Conservation (phyloP, 2,329 filamentous ascomycete genomes). For the Calonectria pteridis region DNA sequence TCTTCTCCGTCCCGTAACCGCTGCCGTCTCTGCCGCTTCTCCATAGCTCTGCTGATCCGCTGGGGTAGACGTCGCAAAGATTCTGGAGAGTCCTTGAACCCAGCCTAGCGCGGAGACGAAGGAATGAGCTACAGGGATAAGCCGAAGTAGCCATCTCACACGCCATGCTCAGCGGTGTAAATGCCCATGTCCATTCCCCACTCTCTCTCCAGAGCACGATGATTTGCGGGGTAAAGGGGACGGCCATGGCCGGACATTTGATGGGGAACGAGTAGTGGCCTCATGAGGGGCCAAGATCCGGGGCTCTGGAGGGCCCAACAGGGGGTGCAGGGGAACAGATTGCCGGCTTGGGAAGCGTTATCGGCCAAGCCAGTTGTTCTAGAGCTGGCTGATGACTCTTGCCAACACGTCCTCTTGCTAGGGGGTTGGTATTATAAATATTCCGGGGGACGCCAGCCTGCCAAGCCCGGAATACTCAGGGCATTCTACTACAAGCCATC, state of each 20-base stretch:
- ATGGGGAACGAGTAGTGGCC: not conserved
- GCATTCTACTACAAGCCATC: not conserved
- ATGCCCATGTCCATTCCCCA: not conserved
- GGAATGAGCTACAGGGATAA: not conserved
- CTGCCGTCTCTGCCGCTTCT: not conserved
- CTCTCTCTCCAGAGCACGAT: not conserved
- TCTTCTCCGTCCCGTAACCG: not conserved
- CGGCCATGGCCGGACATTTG: not conserved
- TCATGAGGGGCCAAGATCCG: not conserved
- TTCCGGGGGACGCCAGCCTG: not conserved
- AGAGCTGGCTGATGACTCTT: not conserved
- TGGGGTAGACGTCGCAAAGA: not conserved
- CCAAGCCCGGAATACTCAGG: not conserved
- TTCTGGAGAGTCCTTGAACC: not conserved
- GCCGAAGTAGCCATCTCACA: not conserved
- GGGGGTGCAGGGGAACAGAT: slow-evolving; percentile 5
- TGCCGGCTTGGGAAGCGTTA: too few relatives aligned
- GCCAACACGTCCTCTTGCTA: not conserved
- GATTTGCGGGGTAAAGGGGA: not conserved
- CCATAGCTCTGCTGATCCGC: not conserved
- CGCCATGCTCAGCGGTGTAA: not conserved
- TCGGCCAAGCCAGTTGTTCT: not conserved
- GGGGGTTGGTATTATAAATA: slow-evolving; percentile 11
- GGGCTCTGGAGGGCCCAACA: not conserved
- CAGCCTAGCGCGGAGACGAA: not conserved